phyloP scores from a whole-genome alignment of 1,284 basidiomycete genomes.

The Fomes fomentarius region DNA sequence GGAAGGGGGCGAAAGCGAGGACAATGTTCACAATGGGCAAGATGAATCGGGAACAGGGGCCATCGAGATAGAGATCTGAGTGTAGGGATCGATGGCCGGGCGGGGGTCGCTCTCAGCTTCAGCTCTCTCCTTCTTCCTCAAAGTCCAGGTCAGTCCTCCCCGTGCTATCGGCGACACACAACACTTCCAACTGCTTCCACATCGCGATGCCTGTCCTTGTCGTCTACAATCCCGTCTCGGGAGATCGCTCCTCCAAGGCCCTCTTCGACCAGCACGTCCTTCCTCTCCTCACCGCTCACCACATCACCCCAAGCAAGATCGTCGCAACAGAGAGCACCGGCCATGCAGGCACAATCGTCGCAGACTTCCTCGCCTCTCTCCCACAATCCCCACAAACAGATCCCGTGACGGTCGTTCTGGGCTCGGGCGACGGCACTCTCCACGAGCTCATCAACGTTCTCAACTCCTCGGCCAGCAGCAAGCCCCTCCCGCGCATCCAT shows the following conservation, averaged over 20 bases:
- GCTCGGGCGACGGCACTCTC: slow-evolving; percentile 90
- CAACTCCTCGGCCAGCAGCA: slow-evolving; percentile 32
- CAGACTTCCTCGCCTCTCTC: slow-evolving; percentile 41
- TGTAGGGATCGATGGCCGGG: no score
- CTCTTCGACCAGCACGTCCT: slow-evolving; percentile 65
- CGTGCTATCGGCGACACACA: not conserved
- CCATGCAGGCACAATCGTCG: slow-evolving; percentile 63
- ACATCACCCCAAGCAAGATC: slow-evolving; percentile 42
- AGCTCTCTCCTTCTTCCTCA: not conserved
- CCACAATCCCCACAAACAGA: slow-evolving; percentile 3
- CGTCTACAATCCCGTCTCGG: slow-evolving; percentile 54
- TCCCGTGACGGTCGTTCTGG: slow-evolving; percentile 55
- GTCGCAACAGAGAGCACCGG: slow-evolving; percentile 53
- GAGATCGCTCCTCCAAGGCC: slow-evolving; percentile 41
- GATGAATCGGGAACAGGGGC: no score
- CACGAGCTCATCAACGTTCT: slow-evolving; percentile 81
- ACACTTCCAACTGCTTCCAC: not conserved
- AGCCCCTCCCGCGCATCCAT: slow-evolving; percentile 31
- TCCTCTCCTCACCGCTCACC: slow-evolving; percentile 58
- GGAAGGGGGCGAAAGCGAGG: no score
- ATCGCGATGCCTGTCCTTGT: slow-evolving; percentile 38
- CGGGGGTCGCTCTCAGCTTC: not conserved
- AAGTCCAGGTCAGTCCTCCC: not conserved
- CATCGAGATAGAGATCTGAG: no score
- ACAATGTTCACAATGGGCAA: no score